phyloP scores from a whole-genome alignment of 2,329 filamentous ascomycete genomes.

The Cladosporium sp. region DNA sequence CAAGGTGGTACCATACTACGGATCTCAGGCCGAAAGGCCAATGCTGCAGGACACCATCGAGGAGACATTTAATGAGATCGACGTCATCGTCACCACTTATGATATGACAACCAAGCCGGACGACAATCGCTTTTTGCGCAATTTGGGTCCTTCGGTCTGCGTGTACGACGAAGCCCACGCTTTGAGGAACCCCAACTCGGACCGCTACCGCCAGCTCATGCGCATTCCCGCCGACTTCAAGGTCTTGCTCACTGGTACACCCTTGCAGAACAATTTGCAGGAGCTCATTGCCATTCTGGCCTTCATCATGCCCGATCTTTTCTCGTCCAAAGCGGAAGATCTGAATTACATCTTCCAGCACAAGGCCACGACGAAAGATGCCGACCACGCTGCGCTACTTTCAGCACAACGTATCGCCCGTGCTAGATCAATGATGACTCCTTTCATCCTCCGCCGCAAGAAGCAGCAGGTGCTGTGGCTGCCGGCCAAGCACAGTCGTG shows the following conservation, averaged over 20 bases:
- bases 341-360: conserved; percentile 86
- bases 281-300: conserved; percentile 84
- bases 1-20: conserved; percentile 66
- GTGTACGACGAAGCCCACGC: conserved; percentile 95
- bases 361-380: conserved; percentile 76
- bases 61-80: conserved; percentile 57
- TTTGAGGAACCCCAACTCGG: conserved; percentile 80
- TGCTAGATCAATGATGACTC: conserved; percentile 85
- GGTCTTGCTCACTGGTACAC: conserved; percentile 82
- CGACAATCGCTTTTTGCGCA: conserved; percentile 58
- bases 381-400: conserved; percentile 70
- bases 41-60: conserved; percentile 62
- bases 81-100: conserved; percentile 68
- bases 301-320: conserved; percentile 88
- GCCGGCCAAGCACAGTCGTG: conserved; percentile 68
- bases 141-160: conserved; percentile 50
- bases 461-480: conserved; percentile 83
- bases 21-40: conserved; percentile 59
- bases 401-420: conserved; percentile 81
- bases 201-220: conserved; percentile 72
- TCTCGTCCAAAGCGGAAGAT: conserved; percentile 68
- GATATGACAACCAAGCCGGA: conserved; percentile 55
- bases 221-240: conserved; percentile 75
- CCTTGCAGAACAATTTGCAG: conserved; percentile 87
- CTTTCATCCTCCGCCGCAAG: conserved; percentile 88